A percentile compares a stretch with the other conserved stretches of the same genome.
These are phyloP conservation scores for Torulaspora globosa DNA, from an alignment of 1,139 yeast species.

Conservation along the genomic window DNA sequence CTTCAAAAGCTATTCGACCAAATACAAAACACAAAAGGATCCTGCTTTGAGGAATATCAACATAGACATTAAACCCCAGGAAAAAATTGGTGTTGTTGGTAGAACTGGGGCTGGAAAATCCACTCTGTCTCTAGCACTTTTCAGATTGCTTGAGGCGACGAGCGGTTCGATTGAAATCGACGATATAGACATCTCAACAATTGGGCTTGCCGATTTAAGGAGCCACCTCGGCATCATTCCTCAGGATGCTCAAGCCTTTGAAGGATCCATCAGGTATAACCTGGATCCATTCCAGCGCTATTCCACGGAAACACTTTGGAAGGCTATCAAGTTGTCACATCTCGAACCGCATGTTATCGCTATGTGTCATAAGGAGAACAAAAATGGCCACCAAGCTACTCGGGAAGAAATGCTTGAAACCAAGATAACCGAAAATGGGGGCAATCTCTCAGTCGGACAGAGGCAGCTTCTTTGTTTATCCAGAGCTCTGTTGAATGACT, in stretches of 20 bases:
- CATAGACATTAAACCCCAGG: constrained; percentile 52
- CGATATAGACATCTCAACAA: constrained; percentile 44
- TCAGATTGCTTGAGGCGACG: constrained; percentile 65
- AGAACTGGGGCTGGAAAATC: constrained; percentile 87
- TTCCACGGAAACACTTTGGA: constrained; percentile 53
- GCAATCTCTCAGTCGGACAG: constrained; percentile 73
- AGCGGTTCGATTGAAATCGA: constrained; percentile 53
- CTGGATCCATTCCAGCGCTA: constrained; percentile 55
- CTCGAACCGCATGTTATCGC: constrained; percentile 45
- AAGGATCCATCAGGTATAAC: constrained; percentile 57
- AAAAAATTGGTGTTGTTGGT: constrained; percentile 78
- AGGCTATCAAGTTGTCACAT: constrained; percentile 50
- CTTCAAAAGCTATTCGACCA: constrained; percentile 58
- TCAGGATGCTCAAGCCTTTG: constrained; percentile 64
- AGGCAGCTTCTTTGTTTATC: constrained; percentile 73
- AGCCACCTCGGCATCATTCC: constrained; percentile 60
- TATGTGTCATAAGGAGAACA: constrained; percentile 36
- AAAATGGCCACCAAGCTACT: constrained; percentile 23
- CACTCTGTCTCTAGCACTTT: constrained; percentile 65
- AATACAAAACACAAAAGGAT: constrained; percentile 56
- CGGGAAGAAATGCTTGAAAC: constrained; percentile 39
- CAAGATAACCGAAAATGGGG: constrained; percentile 61
- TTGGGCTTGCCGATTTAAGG: constrained; percentile 51
- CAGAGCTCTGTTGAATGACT: constrained; percentile 60
- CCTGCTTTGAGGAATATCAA: constrained; percentile 55